phyloP scores from a whole-genome alignment of 805 yeast species.

The Sungouiella blattae region DNA sequence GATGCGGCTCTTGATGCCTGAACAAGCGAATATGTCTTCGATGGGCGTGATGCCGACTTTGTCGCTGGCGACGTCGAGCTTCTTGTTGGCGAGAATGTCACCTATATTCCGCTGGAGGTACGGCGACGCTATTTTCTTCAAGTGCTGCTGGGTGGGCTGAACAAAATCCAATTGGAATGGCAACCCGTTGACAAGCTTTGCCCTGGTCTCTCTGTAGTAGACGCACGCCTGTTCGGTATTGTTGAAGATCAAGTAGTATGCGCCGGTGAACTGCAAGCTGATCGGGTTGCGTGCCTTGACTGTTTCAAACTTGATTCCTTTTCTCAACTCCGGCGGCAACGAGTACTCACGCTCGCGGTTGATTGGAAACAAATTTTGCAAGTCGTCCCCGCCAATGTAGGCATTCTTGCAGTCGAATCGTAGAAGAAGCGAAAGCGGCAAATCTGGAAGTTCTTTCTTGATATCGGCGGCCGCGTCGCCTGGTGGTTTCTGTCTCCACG shows the following conservation, averaged over 20 bases:
- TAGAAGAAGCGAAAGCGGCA: slow-evolving; percentile 28
- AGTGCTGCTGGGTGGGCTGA: slow-evolving; percentile 20
- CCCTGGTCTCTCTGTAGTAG: slow-evolving; percentile 48
- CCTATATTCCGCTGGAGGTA: slow-evolving; percentile 10
- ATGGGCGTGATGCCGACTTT: not conserved
- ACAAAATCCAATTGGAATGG: slow-evolving; percentile 46
- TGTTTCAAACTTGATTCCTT: slow-evolving; percentile 34
- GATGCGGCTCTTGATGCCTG: not conserved
- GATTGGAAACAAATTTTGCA: slow-evolving; percentile 35
- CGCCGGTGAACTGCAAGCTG: slow-evolving; percentile 42
- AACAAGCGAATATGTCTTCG: not conserved
- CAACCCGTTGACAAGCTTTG: slow-evolving; percentile 50
- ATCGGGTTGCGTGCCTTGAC: slow-evolving; percentile 49
- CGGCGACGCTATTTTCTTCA: slow-evolving; percentile 31
- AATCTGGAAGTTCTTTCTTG: slow-evolving; percentile 6
- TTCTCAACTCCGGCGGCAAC: slow-evolving; percentile 17
- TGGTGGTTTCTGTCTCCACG: slow-evolving; percentile 30
- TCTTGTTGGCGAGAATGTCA: not conserved
- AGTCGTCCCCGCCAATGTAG: slow-evolving; percentile 36
- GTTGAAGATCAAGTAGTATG: slow-evolving; percentile 53
- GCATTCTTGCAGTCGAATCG: slow-evolving; percentile 37
- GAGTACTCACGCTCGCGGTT: slow-evolving; percentile 26
- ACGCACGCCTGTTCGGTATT: slow-evolving; percentile 46
- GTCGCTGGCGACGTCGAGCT: not conserved
- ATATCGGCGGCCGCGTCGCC: slow-evolving; percentile 23